Percentiles rank a stretch among this genome's conserved stretches.
Evolutionary conservation across 2,329 filamentous ascomycete genomes (phyloP).

Genomic region (Daldinia eschscholtzii): DNA sequence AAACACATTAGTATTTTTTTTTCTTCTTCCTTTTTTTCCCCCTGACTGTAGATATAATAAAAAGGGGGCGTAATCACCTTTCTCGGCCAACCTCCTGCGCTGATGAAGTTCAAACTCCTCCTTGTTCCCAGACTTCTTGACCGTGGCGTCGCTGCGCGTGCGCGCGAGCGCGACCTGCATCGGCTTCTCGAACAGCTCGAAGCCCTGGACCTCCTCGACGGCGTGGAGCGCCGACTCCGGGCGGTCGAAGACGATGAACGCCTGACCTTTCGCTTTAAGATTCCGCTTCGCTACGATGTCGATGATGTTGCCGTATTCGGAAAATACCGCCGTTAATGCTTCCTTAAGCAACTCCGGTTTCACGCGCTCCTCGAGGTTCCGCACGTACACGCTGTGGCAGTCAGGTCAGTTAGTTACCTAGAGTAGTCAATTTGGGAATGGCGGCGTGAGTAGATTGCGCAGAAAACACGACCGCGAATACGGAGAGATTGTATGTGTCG

Average conservation of each 20-base stretch:
- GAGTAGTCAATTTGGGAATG: constrained; percentile 12
- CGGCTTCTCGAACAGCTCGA: constrained; percentile 91
- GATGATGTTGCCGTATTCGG: constrained; percentile 86
- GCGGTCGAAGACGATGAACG: constrained; percentile 90
- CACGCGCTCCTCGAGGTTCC: constrained; percentile 92
- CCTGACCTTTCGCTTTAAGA: constrained; percentile 92
- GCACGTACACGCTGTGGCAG: constrained; percentile 71
- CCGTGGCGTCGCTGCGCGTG: constrained; percentile 87
- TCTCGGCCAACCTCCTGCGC: constrained; percentile 84
- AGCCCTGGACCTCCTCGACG: constrained; percentile 90
- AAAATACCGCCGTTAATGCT: constrained; percentile 82
- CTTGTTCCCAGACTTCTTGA: constrained; percentile 77
- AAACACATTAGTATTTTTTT: constrained; percentile 2
- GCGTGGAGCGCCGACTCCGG: constrained; percentile 83
- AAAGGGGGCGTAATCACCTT: too few relatives aligned
- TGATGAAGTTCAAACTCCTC: constrained; percentile 93
- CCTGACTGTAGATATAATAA: too few relatives aligned
- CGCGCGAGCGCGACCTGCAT: constrained; percentile 88
- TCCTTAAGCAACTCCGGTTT: constrained; percentile 83
- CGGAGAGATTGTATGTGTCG: constrained; percentile 64
- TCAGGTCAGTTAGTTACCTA: constrained; percentile 34
- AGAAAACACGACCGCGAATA: constrained; percentile 31
- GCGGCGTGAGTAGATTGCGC: too few relatives aligned
- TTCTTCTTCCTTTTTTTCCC: not conserved
- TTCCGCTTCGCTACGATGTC: constrained; percentile 92